Conservation (phyloP, 208 protist genomes). For the Acanthamoeba healyi region DNA sequence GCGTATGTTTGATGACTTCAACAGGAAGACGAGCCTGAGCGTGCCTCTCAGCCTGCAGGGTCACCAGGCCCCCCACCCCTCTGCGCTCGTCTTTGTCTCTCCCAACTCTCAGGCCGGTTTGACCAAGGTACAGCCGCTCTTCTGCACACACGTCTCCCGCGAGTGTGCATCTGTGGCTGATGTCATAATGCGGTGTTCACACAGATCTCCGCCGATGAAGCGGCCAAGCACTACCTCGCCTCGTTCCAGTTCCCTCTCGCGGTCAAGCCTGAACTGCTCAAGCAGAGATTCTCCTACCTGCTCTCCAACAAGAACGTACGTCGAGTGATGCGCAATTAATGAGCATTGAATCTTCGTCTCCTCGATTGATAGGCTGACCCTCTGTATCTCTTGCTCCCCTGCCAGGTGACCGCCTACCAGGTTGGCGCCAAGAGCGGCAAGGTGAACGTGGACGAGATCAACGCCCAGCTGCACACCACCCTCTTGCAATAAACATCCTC, state of each 20-base stretch:
- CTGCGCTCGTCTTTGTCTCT: constrained; percentile 56
- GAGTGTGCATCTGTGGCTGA: background rate
- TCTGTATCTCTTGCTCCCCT: background rate
- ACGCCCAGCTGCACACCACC: constrained; percentile 33
- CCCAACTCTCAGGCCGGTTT: constrained; percentile 8
- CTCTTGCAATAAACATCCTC: background rate
- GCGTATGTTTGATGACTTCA: background rate
- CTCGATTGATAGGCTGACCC: too few species aligned
- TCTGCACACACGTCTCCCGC: background rate
- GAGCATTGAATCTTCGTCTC: too few species aligned
- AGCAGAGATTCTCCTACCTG: constrained; percentile 64
- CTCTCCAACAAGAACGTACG: constrained; percentile 71
- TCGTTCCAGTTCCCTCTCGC: constrained; percentile 59
- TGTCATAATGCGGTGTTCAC: background rate
- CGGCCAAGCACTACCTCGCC: constrained; percentile 56
- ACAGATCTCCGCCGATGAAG: constrained; percentile 63
- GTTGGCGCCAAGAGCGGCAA: constrained; percentile 23
- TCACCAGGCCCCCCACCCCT: constrained; percentile 33
- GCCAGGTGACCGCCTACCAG: constrained; percentile 54
- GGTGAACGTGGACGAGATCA: constrained; percentile 61
- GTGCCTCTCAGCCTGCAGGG: constrained; percentile 21
- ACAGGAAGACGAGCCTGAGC: constrained; percentile 37
- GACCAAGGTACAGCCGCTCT: constrained; percentile 57
- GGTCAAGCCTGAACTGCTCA: constrained; percentile 58
- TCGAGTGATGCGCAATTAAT: background rate